phyloP scores from a whole-genome alignment of 345 rosid species.

The Brassica carinata region DNA sequence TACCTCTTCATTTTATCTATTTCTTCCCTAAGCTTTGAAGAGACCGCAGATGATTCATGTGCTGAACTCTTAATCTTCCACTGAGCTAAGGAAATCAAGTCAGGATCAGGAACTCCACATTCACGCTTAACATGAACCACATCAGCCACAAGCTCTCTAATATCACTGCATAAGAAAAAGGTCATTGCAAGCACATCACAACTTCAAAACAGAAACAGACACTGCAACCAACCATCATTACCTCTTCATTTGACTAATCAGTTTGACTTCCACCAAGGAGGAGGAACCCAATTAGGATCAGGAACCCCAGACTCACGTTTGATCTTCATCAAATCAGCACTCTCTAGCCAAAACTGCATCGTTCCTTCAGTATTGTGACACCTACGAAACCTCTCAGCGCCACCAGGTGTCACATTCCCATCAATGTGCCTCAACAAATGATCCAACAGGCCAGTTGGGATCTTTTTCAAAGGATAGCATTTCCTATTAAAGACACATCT shows the following conservation, averaged over 20 bases:
- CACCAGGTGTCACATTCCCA: conserved; percentile 85
- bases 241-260: conserved; percentile 51
- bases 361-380: conserved; percentile 76
- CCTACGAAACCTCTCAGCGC: conserved; percentile 76
- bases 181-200: not conserved
- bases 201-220: not conserved
- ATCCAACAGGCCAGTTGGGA: conserved; percentile 79
- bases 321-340: conserved; percentile 64
- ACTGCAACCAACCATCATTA: not conserved
- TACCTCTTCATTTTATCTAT: conserved; percentile 62
- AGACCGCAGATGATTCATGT: conserved; percentile 45
- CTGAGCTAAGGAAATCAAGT: conserved; percentile 59
- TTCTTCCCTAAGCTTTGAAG: conserved; percentile 57
- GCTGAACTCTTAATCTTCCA: conserved; percentile 49
- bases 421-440: conserved; percentile 87
- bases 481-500: too few species aligned
- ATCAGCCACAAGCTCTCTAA: conserved; percentile 55
- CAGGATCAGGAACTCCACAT: conserved; percentile 62
- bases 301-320: conserved; percentile 65
- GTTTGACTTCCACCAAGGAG: conserved; percentile 58
- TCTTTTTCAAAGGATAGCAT: too few species aligned
- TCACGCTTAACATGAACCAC: conserved; percentile 58
- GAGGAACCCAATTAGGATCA: conserved; percentile 64
- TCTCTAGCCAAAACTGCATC: conserved; percentile 94
- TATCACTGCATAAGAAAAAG: conserved; percentile 49